Percentiles rank a stretch among this genome's conserved stretches.
Evolutionary conservation across 352 stramenopile genomes (phyloP).

Genomic region (Pythium sp.): DNA sequence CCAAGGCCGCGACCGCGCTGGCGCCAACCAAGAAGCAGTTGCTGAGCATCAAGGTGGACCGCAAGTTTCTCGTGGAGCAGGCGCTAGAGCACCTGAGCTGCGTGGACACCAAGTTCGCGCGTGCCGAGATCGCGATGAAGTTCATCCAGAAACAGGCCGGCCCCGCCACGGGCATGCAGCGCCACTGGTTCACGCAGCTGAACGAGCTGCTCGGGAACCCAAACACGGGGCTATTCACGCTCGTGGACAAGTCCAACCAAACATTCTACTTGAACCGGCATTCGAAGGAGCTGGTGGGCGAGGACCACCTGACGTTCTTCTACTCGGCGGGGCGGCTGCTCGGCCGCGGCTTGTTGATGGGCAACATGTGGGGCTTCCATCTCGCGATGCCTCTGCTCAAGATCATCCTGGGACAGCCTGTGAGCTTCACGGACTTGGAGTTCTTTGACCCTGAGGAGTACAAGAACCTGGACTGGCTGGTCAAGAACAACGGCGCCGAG

Average conservation of each 20-base stretch:
- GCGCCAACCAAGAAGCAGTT: too few species aligned
- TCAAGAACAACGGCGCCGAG: conserved; percentile 19
- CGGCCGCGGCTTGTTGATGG: too few species aligned
- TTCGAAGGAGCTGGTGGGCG: conserved; percentile 41
- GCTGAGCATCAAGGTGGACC: too few species aligned
- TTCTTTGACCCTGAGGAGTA: conserved; percentile 27
- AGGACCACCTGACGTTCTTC: conserved; percentile 65
- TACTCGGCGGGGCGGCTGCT: conserved; percentile 52
- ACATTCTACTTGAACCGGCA: conserved; percentile 68
- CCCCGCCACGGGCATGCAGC: conserved; percentile 21
- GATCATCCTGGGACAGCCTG: not conserved
- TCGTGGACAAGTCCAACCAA: conserved; percentile 53
- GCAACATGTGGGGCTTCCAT: not conserved
- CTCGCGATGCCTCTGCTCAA: not conserved
- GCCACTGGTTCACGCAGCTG: conserved; percentile 86
- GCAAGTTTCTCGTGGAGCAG: too few species aligned
- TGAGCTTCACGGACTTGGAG: conserved; percentile 84
- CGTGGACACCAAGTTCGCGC: too few species aligned
- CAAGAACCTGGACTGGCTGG: conserved; percentile 25
- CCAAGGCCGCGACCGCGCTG: too few species aligned
- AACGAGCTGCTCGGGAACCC: conserved; percentile 52
- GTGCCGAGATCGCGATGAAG: too few species aligned
- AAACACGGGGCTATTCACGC: conserved; percentile 48
- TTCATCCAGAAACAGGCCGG: too few species aligned
- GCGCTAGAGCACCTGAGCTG: too few species aligned